Conservation (phyloP, 2,329 filamentous ascomycete species). For the Penicillium sp. region DNA sequence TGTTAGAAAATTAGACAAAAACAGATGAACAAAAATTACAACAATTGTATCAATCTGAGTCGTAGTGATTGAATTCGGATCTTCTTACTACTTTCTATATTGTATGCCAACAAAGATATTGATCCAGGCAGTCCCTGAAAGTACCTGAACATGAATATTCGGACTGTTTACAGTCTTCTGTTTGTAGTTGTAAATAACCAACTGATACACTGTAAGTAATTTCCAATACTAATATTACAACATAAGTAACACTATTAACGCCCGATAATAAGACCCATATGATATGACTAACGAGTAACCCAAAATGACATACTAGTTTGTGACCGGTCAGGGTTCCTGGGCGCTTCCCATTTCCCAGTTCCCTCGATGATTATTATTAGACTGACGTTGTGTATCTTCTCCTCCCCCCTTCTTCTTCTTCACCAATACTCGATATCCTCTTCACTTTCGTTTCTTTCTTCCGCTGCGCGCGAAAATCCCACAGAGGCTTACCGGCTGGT, state of each 20-base stretch:
- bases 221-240: background rate
- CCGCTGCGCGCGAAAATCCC: slow-evolving; percentile 38
- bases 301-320: slow-evolving; percentile 11
- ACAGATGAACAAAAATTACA: background rate
- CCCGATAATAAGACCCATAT: background rate
- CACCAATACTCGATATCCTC: slow-evolving; percentile 19
- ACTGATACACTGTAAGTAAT: background rate
- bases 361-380: slow-evolving; percentile 19
- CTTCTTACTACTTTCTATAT: background rate
- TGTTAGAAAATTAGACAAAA: background rate
- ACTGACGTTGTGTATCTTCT: slow-evolving; percentile 12
- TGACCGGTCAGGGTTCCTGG: slow-evolving; percentile 10
- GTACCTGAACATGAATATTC: background rate
- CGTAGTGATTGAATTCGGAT: background rate
- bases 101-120: background rate
- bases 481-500: slow-evolving; percentile 38
- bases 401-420: slow-evolving; percentile 13
- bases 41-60: background rate
- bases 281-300: slow-evolving; percentile 4
- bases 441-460: slow-evolving; percentile 32
- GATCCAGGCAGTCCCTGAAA: no score
- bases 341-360: slow-evolving; percentile 10
- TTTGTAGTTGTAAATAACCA: background rate
- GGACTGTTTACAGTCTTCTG: background rate
- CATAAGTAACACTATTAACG: background rate